A percentile compares a stretch with the other conserved stretches of the same genome.
These are phyloP conservation scores for Leishmania arabica DNA, from an alignment of 208 protist genomes.

Conservation along the genomic window DNA sequence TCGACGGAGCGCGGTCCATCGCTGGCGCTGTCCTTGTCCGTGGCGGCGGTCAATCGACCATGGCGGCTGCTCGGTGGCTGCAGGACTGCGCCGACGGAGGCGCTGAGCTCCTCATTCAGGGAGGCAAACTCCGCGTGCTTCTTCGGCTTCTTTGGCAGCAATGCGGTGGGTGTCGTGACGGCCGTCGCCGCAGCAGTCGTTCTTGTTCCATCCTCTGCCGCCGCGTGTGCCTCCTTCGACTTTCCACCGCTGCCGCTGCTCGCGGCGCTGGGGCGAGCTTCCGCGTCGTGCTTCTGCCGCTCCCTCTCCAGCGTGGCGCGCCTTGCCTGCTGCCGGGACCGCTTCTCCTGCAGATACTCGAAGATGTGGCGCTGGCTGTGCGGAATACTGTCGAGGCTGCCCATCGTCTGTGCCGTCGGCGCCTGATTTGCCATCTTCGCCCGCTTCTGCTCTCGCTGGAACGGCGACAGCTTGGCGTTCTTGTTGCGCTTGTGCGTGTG, in stretches of 20 bases:
- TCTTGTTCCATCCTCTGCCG: background rate
- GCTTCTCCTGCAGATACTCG: constrained; percentile 59
- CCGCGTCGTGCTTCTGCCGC: constrained; percentile 2
- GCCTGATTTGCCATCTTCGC: constrained; percentile 76
- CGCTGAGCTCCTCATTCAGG: constrained; percentile 42
- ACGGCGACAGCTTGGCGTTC: constrained; percentile 89
- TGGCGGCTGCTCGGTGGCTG: constrained; percentile 12
- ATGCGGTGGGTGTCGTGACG: background rate
- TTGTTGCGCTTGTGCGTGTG: constrained; percentile 71
- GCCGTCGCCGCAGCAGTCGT: background rate
- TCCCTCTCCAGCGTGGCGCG: constrained; percentile 24
- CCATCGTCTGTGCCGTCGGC: constrained; percentile 45
- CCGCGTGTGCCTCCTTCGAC: constrained; percentile 2
- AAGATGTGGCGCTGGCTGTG: constrained; percentile 66
- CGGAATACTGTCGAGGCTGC: constrained; percentile 51
- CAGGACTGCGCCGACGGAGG: constrained; percentile 25
- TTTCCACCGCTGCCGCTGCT: background rate
- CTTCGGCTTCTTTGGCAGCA: constrained; percentile 13
- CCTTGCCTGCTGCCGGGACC: constrained; percentile 37
- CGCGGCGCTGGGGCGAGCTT: background rate
- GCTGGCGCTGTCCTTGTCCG: background rate
- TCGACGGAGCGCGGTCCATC: constrained; percentile 30
- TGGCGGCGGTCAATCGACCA: background rate
- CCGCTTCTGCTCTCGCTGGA: constrained; percentile 80
- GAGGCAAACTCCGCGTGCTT: constrained; percentile 20